These are phyloP conservation scores for Hypoxylon subgilvum DNA, from an alignment of 495 filamentous ascomycete genomes.

Conservation along the genomic window DNA sequence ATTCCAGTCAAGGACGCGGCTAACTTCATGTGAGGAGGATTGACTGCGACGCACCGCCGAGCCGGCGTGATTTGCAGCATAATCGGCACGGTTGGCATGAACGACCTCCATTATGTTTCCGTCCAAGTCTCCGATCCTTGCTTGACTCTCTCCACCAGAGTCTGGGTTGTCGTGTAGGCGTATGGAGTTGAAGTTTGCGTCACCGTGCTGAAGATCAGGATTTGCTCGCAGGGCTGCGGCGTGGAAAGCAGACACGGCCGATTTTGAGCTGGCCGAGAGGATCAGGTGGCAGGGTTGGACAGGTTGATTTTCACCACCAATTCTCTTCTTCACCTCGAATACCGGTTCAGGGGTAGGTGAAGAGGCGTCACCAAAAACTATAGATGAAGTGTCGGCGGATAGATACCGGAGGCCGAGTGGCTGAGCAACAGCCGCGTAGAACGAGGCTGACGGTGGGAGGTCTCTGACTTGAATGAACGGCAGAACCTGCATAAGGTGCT, in stretches of 20 bases:
- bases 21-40: conserved; percentile 50
- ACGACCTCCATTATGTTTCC: conserved; percentile 60
- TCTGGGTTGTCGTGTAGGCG: conserved; percentile 23
- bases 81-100: conserved; percentile 42
- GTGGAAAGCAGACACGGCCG: conserved; percentile 52
- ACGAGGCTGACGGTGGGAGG: conserved; percentile 76
- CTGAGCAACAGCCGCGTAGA: conserved; percentile 76
- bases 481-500: conserved; percentile 42
- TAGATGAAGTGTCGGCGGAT: conserved; percentile 39
- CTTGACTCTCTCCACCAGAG: conserved; percentile 39
- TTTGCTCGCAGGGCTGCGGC: conserved; percentile 49
- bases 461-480: conserved; percentile 67
- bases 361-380: conserved; percentile 41
- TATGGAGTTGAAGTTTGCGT: conserved; percentile 20
- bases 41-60: conserved; percentile 43
- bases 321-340: conserved; percentile 50
- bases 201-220: conserved; percentile 28
- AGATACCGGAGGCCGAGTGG: conserved; percentile 77
- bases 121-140: conserved; percentile 55
- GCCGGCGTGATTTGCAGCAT: conserved; percentile 42
- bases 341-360: conserved; percentile 40
- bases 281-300: conserved; percentile 46
- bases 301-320: conserved; percentile 33
- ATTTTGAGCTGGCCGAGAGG: conserved; percentile 49
- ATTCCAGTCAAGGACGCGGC: conserved; percentile 58